These are phyloP conservation scores for Linnemannia zychae DNA, from an alignment of 192 early-diverging fungal species.

Conservation along the genomic window DNA sequence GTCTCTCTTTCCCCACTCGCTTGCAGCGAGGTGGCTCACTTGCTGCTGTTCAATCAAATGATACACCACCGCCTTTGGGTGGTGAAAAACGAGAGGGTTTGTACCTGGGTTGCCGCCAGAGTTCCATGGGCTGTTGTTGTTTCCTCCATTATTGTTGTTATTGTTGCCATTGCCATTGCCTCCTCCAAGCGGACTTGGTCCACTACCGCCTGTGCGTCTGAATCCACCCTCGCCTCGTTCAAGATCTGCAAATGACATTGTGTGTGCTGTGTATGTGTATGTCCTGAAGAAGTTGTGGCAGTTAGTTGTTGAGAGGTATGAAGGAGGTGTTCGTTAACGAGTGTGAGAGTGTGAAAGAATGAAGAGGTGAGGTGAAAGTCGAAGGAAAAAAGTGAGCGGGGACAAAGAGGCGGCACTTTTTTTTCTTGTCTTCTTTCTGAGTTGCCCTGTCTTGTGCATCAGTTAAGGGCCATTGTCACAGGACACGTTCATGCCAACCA, in stretches of 20 bases:
- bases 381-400: not conserved
- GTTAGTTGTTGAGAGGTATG: not conserved
- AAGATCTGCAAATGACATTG: slow-evolving; percentile 78
- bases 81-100: not conserved
- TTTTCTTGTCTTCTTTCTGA: not conserved
- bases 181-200: slow-evolving; percentile 23
- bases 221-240: slow-evolving; percentile 62
- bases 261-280: not conserved
- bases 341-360: not conserved
- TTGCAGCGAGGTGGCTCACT: not conserved
- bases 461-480: not conserved
- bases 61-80: not conserved
- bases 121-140: slow-evolving; percentile 22
- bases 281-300: not conserved
- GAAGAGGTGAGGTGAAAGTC: not conserved
- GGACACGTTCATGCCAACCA: not conserved
- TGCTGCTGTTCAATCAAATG: not conserved
- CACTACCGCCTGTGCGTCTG: slow-evolving; percentile 18
- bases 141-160: slow-evolving; percentile 10
- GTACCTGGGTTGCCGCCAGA: slow-evolving; percentile 17
- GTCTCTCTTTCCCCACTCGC: not conserved
- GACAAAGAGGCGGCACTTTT: not conserved
- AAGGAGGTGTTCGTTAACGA: not conserved
- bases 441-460: not conserved
- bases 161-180: not conserved